Evolutionary conservation across 2,329 filamentous ascomycete genomes (phyloP), one percentile per base, ranked within the genome.

Genomic region (Cryphonectria japonica): DNA sequence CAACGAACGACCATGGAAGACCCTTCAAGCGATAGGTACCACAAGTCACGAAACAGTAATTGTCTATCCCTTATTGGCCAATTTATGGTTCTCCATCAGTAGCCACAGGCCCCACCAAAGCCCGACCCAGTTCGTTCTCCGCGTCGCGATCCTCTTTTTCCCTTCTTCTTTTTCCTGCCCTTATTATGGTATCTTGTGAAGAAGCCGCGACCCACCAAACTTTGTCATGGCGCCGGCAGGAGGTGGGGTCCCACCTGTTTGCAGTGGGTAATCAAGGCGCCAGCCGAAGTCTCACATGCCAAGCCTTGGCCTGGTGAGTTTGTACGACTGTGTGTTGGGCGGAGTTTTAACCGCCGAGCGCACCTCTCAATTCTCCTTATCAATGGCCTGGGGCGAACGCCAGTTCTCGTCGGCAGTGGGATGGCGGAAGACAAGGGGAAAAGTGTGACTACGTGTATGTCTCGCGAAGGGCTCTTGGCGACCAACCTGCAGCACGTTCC

Each of bases 21-120:
- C 22, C 46, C 46, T n/a, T 57, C 50, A 59, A n/a, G 37, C 37
- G 37, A 39, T 32, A 34, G 32, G 37, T 46, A 54, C 50, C 50
- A 29, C 34, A n/a, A 32, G 52, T 16, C 19, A 37, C 37, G n/a
- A 64, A 32, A 62, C 54, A 71, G 66, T 72, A 72, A 72, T 72
- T 50, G 62, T 60, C 5, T 2, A 37, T 5, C 19, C n/a, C n/a
- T 32, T n/a, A 72, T 72, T 72, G 71, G 71, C 41, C n/a, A 8
- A 16, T 16, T 19, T 41, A 37, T 41, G 11, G 46, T n/a, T 6
- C 37, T 32, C 37, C 32, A 39, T 19, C 59, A 14, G 59, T 62
- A 22, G 16, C 57, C 32, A 61, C 34, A 57, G 43, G 71, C 41
- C 66, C 71, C 66, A 68, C 71, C n/a, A 34, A 64, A 6, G 13